phyloP scores from a whole-genome alignment of 2,329 filamentous ascomycete genomes.

The Neofusicoccum sp. region DNA sequence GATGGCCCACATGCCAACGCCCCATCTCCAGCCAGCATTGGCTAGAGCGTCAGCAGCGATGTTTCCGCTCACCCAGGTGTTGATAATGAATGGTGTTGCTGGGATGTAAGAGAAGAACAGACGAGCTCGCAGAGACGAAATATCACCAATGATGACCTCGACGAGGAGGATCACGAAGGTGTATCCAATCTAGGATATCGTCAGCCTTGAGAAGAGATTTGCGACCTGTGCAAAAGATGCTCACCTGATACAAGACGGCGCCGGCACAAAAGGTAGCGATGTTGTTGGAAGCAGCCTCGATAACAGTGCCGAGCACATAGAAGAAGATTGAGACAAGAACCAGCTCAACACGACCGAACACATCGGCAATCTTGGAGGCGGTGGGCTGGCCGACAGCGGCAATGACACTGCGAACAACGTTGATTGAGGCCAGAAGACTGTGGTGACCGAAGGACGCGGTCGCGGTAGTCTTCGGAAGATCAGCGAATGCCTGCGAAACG shows the following conservation, averaged over 20 bases:
- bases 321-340: slow-evolving; percentile 59
- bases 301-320: slow-evolving; percentile 56
- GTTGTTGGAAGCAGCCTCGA: slow-evolving; percentile 56
- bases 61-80: slow-evolving; percentile 66
- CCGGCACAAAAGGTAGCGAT: slow-evolving; percentile 60
- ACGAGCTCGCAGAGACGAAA: slow-evolving; percentile 64
- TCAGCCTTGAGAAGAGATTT: slow-evolving; percentile 1
- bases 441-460: slow-evolving; percentile 56
- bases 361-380: slow-evolving; percentile 63
- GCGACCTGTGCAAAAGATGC: background rate
- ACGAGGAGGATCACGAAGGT: slow-evolving; percentile 63
- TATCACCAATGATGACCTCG: slow-evolving; percentile 66
- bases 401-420: slow-evolving; percentile 61
- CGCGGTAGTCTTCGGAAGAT: slow-evolving; percentile 50
- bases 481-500: background rate
- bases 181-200: slow-evolving; percentile 55
- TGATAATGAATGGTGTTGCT: slow-evolving; percentile 59
- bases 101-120: slow-evolving; percentile 69
- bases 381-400: slow-evolving; percentile 62
- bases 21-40: slow-evolving; percentile 62
- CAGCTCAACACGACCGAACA: slow-evolving; percentile 64
- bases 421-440: slow-evolving; percentile 61
- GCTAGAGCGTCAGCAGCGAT: slow-evolving; percentile 55
- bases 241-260: slow-evolving; percentile 58
- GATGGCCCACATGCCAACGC: slow-evolving; percentile 62